phyloP scores from a whole-genome alignment of 331 rosid genomes.

The Quercus lobata region DNA sequence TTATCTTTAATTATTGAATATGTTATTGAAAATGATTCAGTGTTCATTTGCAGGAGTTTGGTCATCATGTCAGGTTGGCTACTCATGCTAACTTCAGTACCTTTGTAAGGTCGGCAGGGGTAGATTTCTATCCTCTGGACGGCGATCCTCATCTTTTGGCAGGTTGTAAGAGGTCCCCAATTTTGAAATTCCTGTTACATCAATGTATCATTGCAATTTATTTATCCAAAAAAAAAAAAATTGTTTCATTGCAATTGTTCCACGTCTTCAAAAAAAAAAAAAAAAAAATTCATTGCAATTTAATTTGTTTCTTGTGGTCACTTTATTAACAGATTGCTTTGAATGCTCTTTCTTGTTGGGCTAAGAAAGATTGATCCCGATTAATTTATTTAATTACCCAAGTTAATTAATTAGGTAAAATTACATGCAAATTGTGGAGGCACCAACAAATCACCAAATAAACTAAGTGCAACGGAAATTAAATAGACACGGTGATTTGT shows the following conservation, averaged over 20 bases:
- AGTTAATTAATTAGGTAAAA: no score
- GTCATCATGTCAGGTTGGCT: slow-evolving; percentile 93
- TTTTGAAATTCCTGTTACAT: not conserved
- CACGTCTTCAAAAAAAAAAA: no score
- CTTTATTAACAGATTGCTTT: not conserved
- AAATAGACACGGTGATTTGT: no score
- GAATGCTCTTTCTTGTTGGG: no score
- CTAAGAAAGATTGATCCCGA: no score
- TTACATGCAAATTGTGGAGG: no score
- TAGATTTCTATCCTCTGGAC: slow-evolving; percentile 86
- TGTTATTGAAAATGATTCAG: slow-evolving; percentile 12
- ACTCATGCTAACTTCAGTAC: slow-evolving; percentile 80
- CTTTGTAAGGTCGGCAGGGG: slow-evolving; percentile 83
- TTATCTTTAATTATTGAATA: slow-evolving; percentile 1
- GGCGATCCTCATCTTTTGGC: slow-evolving; percentile 96
- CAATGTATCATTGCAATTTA: not conserved
- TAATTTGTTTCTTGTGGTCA: not conserved
- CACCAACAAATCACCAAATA: no score
- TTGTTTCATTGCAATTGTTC: no score
- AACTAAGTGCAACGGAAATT: no score
- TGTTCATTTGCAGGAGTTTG: slow-evolving; percentile 72
- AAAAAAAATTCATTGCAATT: not conserved
- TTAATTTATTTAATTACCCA: no score
- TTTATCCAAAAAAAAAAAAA: no score
- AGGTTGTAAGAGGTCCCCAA: slow-evolving; percentile 75